Base-by-base conservation (phyloP, 2,329 filamentous ascomycete genomes). In the Trichoderma endophyticum region DNA sequence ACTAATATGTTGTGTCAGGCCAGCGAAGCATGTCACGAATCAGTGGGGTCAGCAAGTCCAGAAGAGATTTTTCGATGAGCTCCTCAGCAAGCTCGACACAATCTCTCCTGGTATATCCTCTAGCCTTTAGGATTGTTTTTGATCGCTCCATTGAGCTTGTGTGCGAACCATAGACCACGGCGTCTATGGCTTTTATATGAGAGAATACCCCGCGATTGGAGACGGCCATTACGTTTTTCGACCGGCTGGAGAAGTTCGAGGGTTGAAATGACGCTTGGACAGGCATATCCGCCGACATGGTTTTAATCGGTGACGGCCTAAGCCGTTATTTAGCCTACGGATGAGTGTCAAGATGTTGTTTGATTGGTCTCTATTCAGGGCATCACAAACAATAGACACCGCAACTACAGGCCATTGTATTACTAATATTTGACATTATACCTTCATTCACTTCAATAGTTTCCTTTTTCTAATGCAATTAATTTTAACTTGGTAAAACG, bases 1-100 rank as follows among this genome's bases (percentile, higher is more conserved):
- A 26, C 56, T 18, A 60, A 26, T 43, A 5, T 12, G 11, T 9
- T 4, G 5, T 3, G 6, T 7, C 1, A 69, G 66, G 9, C 66
- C 66, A 6, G 54, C 66, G 18, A 69, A 69, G 9, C 34, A 61
- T 15, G 66, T 69, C 39, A 69, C 56, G 8, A 69, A 51, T 9
- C 34, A 59, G 14, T 61, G 56, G 54, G 54, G 51, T 2, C 56
- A 69, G 3, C 1, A 11, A 51, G 66, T 60, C 9, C 66, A 69
- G 15, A 69, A 26, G 56, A 61, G 21, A 24, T 61, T 69, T 8
- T 61, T 69, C 6, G 36, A 34, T 30, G 54, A 69, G n/a, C 36
- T 69, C 14, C 7, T 60, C 5, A 36, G 6, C 18, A 60, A 60
- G 24, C 34, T 68, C 21, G 65, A 68, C 3, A 32, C 54, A 12